Conservation (phyloP, 345 rosid genomes). For the Ailanthus altissimus region DNA sequence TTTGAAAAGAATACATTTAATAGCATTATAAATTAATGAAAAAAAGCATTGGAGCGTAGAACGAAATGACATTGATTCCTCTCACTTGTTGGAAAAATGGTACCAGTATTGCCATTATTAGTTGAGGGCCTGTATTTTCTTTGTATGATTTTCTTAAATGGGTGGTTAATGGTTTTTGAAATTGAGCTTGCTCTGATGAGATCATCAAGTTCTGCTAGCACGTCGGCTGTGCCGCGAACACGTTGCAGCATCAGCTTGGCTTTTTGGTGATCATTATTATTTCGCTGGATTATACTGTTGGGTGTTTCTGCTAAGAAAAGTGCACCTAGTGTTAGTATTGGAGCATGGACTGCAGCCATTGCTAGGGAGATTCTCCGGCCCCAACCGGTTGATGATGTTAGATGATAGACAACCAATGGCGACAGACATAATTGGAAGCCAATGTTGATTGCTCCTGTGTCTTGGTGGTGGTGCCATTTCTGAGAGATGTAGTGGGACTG, state of each 20-base stretch:
- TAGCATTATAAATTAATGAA: too few species aligned
- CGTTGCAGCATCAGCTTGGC: conserved; percentile 54
- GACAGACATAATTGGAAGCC: conserved; percentile 69
- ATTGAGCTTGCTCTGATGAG: conserved; percentile 48
- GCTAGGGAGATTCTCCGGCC: conserved; percentile 83
- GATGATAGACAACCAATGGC: conserved; percentile 62
- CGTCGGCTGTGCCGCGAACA: conserved; percentile 56
- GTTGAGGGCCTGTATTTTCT: conserved; percentile 64
- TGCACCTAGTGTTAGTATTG: conserved; percentile 59
- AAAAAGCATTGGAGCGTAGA: conserved; percentile 75
- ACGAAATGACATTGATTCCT: conserved; percentile 67
- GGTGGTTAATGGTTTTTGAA: conserved; percentile 33
- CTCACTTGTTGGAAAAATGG: conserved; percentile 81
- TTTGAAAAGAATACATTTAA: too few species aligned
- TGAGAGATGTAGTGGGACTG: conserved; percentile 83
- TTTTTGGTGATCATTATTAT: conserved; percentile 27
- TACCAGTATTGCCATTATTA: conserved; percentile 65
- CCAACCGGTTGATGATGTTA: conserved; percentile 59
- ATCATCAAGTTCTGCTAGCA: conserved; percentile 61
- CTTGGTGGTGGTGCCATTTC: conserved; percentile 86
- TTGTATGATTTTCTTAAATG: conserved; percentile 42
- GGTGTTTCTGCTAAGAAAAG: conserved; percentile 75
- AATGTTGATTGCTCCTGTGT: conserved; percentile 70
- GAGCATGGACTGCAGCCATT: conserved; percentile 64
- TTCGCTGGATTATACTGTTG: conserved; percentile 63